phyloP scores from a whole-genome alignment of 495 filamentous ascomycete species.

The Letharia columbiana region DNA sequence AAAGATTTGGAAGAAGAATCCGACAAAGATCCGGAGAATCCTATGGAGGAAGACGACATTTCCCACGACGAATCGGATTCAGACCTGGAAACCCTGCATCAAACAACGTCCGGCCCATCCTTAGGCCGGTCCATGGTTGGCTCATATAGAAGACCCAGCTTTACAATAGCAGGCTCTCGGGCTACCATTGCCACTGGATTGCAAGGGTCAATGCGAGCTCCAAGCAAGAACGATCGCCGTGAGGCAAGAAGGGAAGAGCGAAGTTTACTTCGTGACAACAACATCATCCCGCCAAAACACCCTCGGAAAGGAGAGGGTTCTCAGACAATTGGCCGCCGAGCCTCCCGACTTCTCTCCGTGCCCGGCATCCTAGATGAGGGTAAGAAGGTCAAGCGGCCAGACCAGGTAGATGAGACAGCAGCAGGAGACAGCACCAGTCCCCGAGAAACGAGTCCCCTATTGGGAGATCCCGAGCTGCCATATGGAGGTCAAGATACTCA shows the following conservation, averaged over 20 bases:
- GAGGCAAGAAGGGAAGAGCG: constrained; percentile 64
- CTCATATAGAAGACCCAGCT: constrained; percentile 59
- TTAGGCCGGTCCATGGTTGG: constrained; percentile 51
- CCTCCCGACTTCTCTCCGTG: constrained; percentile 16
- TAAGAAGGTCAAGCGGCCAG: constrained; percentile 9
- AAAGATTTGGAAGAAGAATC: constrained; percentile 56
- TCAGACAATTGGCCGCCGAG: constrained; percentile 18
- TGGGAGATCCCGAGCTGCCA: constrained; percentile 30
- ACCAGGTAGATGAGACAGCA: constrained; percentile 3
- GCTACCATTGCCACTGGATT: constrained; percentile 34
- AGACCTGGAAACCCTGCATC: constrained; percentile 24
- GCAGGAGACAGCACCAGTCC: constrained; percentile 2
- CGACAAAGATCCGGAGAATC: constrained; percentile 39
- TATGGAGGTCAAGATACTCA: constrained; percentile 34
- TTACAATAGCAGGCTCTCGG: constrained; percentile 52
- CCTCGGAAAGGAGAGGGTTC: constrained; percentile 51
- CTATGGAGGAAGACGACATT: constrained; percentile 27
- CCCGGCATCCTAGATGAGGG: constrained; percentile 17
- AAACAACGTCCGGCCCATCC: constrained; percentile 31
- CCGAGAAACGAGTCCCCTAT: constrained; percentile 46
- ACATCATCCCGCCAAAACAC: constrained; percentile 60
- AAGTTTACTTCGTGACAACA: constrained; percentile 67
- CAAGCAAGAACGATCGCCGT: constrained; percentile 51
- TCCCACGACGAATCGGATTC: constrained; percentile 43
- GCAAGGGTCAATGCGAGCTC: constrained; percentile 19